Percentiles rank a stretch among this genome's conserved stretches.
These are phyloP conservation scores for Lumnitzera racemosa DNA, from an alignment of 345 rosid species.

Conservation along the genomic window DNA sequence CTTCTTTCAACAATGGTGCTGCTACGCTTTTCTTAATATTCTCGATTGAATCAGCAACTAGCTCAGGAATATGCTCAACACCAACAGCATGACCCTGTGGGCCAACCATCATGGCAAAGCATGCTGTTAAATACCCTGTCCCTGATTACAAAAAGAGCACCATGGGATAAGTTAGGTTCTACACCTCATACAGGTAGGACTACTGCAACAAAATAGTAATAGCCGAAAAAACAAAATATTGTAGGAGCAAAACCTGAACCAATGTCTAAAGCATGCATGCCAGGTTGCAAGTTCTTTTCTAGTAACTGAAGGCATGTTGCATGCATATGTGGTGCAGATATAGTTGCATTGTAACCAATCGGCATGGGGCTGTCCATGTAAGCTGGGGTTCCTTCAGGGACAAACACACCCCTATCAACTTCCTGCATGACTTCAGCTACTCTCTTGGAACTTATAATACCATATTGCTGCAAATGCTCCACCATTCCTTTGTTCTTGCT, in stretches of 20 bases:
- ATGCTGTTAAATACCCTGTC: constrained; percentile 87
- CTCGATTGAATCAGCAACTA: constrained; percentile 57
- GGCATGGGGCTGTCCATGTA: constrained; percentile 80
- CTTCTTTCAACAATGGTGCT: constrained; percentile 59
- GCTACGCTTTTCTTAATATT: constrained; percentile 66
- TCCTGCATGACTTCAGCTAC: constrained; percentile 81
- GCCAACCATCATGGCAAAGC: constrained; percentile 94
- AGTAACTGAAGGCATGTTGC: constrained; percentile 84
- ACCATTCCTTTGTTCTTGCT: constrained; percentile 66
- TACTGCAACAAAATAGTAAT: too few relatives aligned
- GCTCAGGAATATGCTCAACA: constrained; percentile 85
- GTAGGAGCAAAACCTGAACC: constrained; percentile 65
- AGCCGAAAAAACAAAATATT: too few relatives aligned
- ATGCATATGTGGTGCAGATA: constrained; percentile 99
- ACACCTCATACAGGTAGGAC: too few relatives aligned
- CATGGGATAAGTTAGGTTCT: background rate
- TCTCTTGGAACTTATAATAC: constrained; percentile 56
- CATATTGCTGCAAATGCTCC: constrained; percentile 48
- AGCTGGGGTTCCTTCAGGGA: constrained; percentile 59
- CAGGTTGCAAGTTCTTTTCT: constrained; percentile 76
- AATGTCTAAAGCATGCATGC: constrained; percentile 89
- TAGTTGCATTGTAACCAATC: constrained; percentile 94
- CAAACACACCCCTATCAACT: constrained; percentile 76
- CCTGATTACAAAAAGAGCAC: constrained; percentile 28
- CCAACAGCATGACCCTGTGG: constrained; percentile 78